These are phyloP conservation scores for Talaromyces islandicus DNA, from an alignment of 2,329 filamentous ascomycete species.

Conservation along the genomic window DNA sequence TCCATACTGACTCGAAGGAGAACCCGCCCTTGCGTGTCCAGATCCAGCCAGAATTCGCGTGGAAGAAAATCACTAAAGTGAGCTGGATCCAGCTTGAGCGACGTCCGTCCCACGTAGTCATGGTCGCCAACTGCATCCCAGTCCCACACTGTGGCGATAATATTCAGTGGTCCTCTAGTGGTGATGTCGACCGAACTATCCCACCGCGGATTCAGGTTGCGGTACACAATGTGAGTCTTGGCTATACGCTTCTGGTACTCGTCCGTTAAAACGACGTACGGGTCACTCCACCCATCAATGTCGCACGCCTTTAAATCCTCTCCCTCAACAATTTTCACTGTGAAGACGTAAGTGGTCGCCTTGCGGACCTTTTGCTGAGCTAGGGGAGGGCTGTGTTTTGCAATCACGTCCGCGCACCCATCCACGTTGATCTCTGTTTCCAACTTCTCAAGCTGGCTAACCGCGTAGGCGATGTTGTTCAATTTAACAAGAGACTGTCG, in stretches of 20 bases:
- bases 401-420: constrained; percentile 75
- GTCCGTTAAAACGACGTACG: constrained; percentile 93
- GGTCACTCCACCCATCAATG: constrained; percentile 87
- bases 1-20: constrained; percentile 96
- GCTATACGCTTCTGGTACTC: constrained; percentile 96
- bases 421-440: constrained; percentile 90
- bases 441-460: constrained; percentile 83
- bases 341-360: constrained; percentile 89
- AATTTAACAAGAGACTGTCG: constrained; percentile 90
- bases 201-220: constrained; percentile 89
- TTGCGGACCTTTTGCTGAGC: constrained; percentile 61
- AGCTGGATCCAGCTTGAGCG: constrained; percentile 92
- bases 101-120: constrained; percentile 95
- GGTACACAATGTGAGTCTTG: constrained; percentile 88
- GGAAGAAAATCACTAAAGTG: constrained; percentile 96
- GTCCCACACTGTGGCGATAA: constrained; percentile 97
- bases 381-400: constrained; percentile 62
- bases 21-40: constrained; percentile 89
- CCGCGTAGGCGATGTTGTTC: constrained; percentile 95
- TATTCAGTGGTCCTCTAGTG: constrained; percentile 81
- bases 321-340: constrained; percentile 95
- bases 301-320: constrained; percentile 98
- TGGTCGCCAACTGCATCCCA: constrained; percentile 96
- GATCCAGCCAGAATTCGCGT: constrained; percentile 93
- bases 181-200: constrained; percentile 96